Percentiles rank a stretch among this genome's conserved stretches.
Conservation (phyloP, 176 grass and related monocot genomes). For the Aegilops longissima region DNA sequence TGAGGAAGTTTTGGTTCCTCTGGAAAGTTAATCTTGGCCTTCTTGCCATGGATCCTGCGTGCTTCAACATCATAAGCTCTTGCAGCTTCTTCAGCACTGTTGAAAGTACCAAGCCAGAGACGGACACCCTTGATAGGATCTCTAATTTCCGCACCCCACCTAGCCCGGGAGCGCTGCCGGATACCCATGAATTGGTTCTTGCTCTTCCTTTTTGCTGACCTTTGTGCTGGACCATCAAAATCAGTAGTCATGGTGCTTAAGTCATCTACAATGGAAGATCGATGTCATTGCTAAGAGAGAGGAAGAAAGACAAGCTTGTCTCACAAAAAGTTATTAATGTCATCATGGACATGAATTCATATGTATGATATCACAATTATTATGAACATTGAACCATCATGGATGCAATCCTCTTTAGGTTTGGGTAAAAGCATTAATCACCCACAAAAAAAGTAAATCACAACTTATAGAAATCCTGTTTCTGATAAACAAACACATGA, state of each 20-base stretch:
- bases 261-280: too few relatives aligned
- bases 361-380: neutral
- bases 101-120: too few relatives aligned
- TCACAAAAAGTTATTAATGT: neutral
- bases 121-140: too few relatives aligned
- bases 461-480: neutral
- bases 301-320: neutral
- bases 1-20: constrained; percentile 30
- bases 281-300: neutral
- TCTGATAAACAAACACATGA: too few relatives aligned
- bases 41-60: too few relatives aligned
- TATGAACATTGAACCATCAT: neutral
- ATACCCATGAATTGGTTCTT: constrained; percentile 20
- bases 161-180: too few relatives aligned
- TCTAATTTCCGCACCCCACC: too few relatives aligned
- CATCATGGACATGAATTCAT: neutral
- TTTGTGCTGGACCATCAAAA: too few relatives aligned
- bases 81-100: neutral
- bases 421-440: neutral
- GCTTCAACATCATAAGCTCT: too few relatives aligned
- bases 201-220: neutral
- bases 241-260: too few relatives aligned
- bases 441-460: neutral
- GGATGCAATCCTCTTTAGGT: neutral
- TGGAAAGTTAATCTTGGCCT: constrained; percentile 89